phyloP scores from a whole-genome alignment of 2,329 filamentous ascomycete species.

The Arthrocladium fulminans region DNA sequence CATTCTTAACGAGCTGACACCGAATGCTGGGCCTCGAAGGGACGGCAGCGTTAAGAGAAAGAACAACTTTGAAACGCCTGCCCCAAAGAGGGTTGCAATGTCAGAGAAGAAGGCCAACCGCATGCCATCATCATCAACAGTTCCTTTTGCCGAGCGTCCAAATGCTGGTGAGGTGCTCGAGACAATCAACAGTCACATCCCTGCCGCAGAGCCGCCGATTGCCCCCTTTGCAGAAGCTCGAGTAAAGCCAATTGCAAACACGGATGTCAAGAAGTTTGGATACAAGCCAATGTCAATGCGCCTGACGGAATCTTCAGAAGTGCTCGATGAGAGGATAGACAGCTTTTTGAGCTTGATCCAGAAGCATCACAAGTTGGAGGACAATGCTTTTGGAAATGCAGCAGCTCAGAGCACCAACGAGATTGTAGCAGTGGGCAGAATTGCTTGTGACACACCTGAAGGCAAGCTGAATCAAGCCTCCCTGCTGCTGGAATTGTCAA shows the following conservation, averaged over 20 bases:
- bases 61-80: conserved; percentile 41
- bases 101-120: conserved; percentile 30
- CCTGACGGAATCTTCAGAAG: conserved; percentile 80
- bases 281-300: conserved; percentile 97
- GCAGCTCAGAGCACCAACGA: conserved; percentile 76
- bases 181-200: conserved; percentile 68
- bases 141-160: conserved; percentile 66
- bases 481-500: conserved; percentile 77
- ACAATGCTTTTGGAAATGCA: conserved; percentile 77
- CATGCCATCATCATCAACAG: conserved; percentile 28
- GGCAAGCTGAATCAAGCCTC: conserved; percentile 80
- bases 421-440: conserved; percentile 81
- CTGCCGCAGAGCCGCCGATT: conserved; percentile 58
- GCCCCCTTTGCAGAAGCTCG: conserved; percentile 66
- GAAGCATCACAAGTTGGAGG: conserved; percentile 65
- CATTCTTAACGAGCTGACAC: conserved; percentile 66
- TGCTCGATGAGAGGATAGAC: conserved; percentile 90
- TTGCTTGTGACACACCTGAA: conserved; percentile 78
- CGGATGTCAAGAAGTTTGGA: conserved; percentile 78
- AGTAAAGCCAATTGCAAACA: conserved; percentile 75
- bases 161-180: conserved; percentile 78
- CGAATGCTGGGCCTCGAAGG: conserved; percentile 46
- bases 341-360: conserved; percentile 70
- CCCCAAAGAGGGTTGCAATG: conserved; percentile 34
- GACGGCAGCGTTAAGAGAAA: conserved; percentile 46